Base-by-base conservation (phyloP, 2,329 filamentous ascomycete species). In the Neonectria neomacrospora region DNA sequence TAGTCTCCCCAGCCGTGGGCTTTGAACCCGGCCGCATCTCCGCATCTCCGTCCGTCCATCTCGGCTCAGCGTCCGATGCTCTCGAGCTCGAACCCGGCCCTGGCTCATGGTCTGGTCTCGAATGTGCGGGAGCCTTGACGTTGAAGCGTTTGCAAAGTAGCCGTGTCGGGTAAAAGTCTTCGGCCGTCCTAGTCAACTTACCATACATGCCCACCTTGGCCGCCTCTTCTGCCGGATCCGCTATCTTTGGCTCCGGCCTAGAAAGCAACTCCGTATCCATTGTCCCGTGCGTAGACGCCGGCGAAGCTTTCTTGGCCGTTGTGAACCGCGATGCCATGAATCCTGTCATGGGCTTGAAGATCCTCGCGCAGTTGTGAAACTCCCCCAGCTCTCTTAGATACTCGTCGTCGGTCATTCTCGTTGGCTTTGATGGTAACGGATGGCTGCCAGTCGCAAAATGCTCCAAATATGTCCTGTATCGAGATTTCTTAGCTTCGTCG, bases 111-210 rank as follows among this genome's bases (percentile, higher is more conserved):
- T 90, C 85, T 34, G 83, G 79, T 71, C 87, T 85, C 32, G 91
- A 88, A 76, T 93, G 86, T 10, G 86, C 84, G 0, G 94, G 93
- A 9, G 91, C 87, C 64, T 85, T 88, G n/a, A 98, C 91, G 70
- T 94, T 94, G 79, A 99, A 97, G 9, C 96, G 86, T 77, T 98
- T 99, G 80, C 95, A 98, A n/a, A 98, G 80, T 42, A 99, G 80
- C 58, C 94, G 85, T 1, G 91, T 90, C 1, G 96, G 96, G 70
- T 90, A 90, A 77, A 97, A 98, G 5, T 89, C 86, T 8, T 87
- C 77, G 0, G 85, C 82, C 22, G 85, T 88, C 65, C 96, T 85
- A 3, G 96, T 99, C 88, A 98, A 86, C 14, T 89, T 85, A 1
- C 96, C 96, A 78, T 94, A 97, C 94, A 98, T 97, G 61, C 93